Evolutionary conservation across 495 filamentous ascomycete genomes (phyloP), one percentile per base, ranked within the genome.

Genomic region (Mytilinidion resinicola): DNA sequence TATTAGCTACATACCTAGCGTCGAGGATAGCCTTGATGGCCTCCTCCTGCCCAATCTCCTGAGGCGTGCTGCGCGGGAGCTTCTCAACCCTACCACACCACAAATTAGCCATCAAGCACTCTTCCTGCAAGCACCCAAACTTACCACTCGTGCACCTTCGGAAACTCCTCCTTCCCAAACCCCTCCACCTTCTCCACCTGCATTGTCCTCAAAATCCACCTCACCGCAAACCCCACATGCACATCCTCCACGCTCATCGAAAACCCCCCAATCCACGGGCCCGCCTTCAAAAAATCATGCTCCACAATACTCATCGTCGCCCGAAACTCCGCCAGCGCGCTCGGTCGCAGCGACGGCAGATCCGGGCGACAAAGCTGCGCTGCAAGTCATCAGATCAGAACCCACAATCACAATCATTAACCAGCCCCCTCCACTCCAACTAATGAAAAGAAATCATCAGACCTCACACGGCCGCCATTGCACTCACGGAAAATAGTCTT

Each of bases 171-270:
- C 36, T 62, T 57, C 12, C 59, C 59, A 35, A 57, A 55, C 6
- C 65, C 65, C 0, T 20, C 1, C 20, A 65, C 65, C 15, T 63
- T 34, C 11, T 37, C 53, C 3, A 49, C 50, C 21, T 59, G 62
- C 33, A 68, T 41, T 11, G 38, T 52, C 4, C 54, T 62, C 55
- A 65, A 21, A n/a, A 42, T 55, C 65, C 65, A 68, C n/a, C 59
- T 36, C 4, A 65, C 14, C 17, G 14, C 20, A 52, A 52, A 68
- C 20, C 59, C 43, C 25, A 62, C 49, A 57, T 68, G 65, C 17
- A 68, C 41, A 35, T 68, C 65, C 4, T 62, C 57, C 12, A 65
- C 25, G 15, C 20, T 42, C 38, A 60, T n/a, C 47, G 55, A 62
- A 17, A 53, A 34, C 17, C 63, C 65, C 12, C 38, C 39, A 10